Base-by-base conservation (phyloP, 805 yeast genomes). In the Peterozyma toletana region DNA sequence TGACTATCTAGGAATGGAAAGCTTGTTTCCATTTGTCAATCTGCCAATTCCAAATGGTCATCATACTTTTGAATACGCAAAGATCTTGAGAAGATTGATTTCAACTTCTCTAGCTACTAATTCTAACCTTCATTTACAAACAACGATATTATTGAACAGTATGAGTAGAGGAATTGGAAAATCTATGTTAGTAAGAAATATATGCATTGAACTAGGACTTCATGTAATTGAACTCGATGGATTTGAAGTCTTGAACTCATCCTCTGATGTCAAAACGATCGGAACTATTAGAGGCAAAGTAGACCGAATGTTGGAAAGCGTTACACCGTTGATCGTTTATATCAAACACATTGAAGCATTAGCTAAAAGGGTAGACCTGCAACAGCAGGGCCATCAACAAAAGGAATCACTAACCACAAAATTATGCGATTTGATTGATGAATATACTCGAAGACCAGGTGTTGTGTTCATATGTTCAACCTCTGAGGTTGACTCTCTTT, bases 111-210 rank as follows among this genome's bases (percentile, higher is more conserved):
- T 72, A 35, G 47, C 47, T 17, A 53, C 52, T n/a, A 48, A 48
- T 15, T 65, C 58, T 14, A 56, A 67, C 1, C 15, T 31, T 31
- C 60, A 68, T 2, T 54, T 86, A 31, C 73, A 71, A 39, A 81
- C 95, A 0, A 72, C 87, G 0, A 63, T 89, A 0, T 57, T 89
- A 21, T 57, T 93, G 17, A 76, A 73, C 41, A 86, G 96, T 3
- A 64, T 78, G 53, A 74, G 80, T 30, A 67, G 95, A 42, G 88
- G 85, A 9, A 78, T 86, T 6, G 99, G 99, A 0, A 91, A 91
- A 55, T 58, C 84, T 0, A 77, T 83, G 0, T 54, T 86, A 18
- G 77, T 87, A 0, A 60, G 71, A 41, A 75, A 76, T 44, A 55
- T 79, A 1, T 71, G 86, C 0, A 58, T 66, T 9, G 75, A 75